Conservation (phyloP, 345 rosid species). For the Firmiana major region DNA sequence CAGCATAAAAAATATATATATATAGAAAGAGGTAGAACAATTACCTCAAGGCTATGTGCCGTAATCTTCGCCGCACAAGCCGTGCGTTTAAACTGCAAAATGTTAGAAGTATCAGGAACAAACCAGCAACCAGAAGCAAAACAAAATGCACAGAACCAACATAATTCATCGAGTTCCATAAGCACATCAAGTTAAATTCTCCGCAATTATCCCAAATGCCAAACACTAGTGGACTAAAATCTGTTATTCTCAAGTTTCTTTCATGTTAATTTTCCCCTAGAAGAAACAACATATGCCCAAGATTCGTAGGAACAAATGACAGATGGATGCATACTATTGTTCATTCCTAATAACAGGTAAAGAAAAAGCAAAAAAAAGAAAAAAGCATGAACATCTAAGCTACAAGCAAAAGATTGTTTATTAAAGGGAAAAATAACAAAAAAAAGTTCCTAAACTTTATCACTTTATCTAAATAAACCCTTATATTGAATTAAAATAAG, state of each 20-base stretch:
- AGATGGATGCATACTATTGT: background rate
- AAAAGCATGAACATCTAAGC: background rate
- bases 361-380: background rate
- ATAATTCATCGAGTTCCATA: background rate
- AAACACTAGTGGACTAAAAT: background rate
- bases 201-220: no score
- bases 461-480: no score
- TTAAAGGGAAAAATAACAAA: no score
- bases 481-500: no score
- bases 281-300: background rate
- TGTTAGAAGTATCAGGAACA: conserved; percentile 1
- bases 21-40: background rate
- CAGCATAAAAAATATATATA: background rate
- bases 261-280: background rate
- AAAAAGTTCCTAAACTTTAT: no score
- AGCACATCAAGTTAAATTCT: background rate
- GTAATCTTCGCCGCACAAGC: conserved; percentile 72
- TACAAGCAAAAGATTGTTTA: background rate
- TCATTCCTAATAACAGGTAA: no score
- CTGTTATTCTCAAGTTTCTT: background rate
- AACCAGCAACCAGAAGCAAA: background rate
- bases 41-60: conserved; percentile 78
- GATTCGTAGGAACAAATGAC: background rate
- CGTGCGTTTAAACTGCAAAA: conserved; percentile 53
- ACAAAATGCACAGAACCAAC: background rate